These are phyloP conservation scores for Arthrobotrys megalospora DNA, from an alignment of 2,329 filamentous ascomycete genomes.

Conservation along the genomic window DNA sequence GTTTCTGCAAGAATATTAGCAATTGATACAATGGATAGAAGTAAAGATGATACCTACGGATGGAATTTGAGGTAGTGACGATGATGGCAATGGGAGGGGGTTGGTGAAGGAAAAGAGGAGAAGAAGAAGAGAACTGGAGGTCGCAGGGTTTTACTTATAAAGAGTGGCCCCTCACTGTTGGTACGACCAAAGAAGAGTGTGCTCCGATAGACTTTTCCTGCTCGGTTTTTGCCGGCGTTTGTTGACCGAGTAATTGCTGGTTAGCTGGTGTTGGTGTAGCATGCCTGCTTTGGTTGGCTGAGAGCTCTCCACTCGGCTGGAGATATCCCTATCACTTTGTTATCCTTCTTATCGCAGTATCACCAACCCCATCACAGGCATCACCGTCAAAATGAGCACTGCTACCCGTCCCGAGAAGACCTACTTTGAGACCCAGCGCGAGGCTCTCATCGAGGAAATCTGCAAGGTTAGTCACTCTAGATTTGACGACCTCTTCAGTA, in stretches of 20 bases:
- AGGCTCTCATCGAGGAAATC: conserved; percentile 58
- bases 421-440: conserved; percentile 58
- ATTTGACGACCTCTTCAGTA: neutral
- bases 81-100: conserved; percentile 59
- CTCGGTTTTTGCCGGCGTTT: conserved; percentile 60
- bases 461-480: conserved; percentile 39
- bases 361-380: conserved; percentile 8
- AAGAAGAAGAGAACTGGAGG: conserved; percentile 47
- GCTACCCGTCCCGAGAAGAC: conserved; percentile 51
- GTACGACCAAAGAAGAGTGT: neutral
- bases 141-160: conserved; percentile 19
- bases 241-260: conserved; percentile 20
- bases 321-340: conserved; percentile 4
- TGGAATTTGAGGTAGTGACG: neutral
- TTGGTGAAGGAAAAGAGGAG: conserved; percentile 57
- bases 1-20: neutral
- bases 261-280: conserved; percentile 8
- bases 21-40: neutral
- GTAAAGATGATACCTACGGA: neutral
- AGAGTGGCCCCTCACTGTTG: neutral
- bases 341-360: neutral
- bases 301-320: conserved; percentile 25
- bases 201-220: conserved; percentile 29
- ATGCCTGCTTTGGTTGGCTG: conserved; percentile 44
- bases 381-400: conserved; percentile 40